phyloP scores from a whole-genome alignment of 179 eudicot species.

The Beta macrorhiza region DNA sequence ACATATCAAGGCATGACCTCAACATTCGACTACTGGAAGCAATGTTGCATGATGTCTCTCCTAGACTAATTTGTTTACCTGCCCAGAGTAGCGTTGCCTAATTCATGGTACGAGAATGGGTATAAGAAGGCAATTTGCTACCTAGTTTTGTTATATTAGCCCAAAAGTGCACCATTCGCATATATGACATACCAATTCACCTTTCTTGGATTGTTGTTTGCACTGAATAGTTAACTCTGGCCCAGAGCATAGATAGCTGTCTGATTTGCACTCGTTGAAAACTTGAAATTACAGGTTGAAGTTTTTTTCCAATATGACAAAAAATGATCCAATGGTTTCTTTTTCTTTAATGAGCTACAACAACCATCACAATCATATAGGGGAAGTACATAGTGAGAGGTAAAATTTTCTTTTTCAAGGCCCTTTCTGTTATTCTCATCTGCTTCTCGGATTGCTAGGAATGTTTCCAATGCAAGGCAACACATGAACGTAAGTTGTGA shows the following conservation, averaged over 20 bases:
- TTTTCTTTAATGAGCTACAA: too few relatives aligned
- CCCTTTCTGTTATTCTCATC: neutral
- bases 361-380: too few relatives aligned
- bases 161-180: too few relatives aligned
- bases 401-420: neutral
- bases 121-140: too few relatives aligned
- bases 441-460: neutral
- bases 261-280: neutral
- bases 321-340: neutral
- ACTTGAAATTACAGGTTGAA: too few relatives aligned
- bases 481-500: neutral
- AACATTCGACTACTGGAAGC: neutral
- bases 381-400: too few relatives aligned
- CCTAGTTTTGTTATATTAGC: too few relatives aligned
- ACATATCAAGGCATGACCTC: neutral
- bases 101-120: too few relatives aligned
- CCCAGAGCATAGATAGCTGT: neutral
- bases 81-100: neutral
- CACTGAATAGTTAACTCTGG: too few relatives aligned
- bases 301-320: neutral
- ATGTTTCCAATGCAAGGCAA: neutral
- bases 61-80: neutral
- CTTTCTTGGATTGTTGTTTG: too few relatives aligned
- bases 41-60: neutral
- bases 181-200: too few relatives aligned